Evolutionary conservation across 257 asterid species (phyloP).

Genomic region (Anisodus acutangulus): DNA sequence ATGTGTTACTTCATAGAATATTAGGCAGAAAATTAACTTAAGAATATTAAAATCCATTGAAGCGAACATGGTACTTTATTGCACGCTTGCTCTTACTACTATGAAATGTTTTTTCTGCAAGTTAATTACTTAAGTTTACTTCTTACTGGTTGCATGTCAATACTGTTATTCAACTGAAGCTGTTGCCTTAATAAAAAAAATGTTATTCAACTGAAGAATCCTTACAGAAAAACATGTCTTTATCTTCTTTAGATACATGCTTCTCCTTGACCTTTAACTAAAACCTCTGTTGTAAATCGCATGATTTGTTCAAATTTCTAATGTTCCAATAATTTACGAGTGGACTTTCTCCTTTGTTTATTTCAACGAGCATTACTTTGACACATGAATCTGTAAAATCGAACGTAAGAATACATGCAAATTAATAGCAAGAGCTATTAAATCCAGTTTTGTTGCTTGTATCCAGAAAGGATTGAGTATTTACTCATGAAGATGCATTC

Average conservation of each 20-base stretch:
- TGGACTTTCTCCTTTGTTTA: not conserved
- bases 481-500: conserved; percentile 8
- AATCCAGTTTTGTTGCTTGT: not conserved
- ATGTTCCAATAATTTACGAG: not conserved
- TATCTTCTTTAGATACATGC: not conserved
- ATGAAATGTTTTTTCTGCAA: not conserved
- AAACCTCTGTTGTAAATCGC: not conserved
- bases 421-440: not conserved
- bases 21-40: not conserved
- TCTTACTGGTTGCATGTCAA: not conserved
- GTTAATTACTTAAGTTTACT: not conserved
- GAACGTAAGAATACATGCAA: not conserved
- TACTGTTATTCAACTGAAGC: not conserved
- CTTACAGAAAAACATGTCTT: not conserved
- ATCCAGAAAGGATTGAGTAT: conserved; percentile 9
- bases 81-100: not conserved
- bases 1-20: not conserved
- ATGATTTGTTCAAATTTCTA: conserved; percentile 8
- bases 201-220: not conserved
- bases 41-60: not conserved
- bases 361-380: not conserved
- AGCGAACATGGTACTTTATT: not conserved
- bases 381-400: not conserved
- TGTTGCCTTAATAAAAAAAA: no score
- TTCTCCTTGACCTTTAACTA: not conserved